Evolutionary conservation across 768 basidiomycete species (phyloP), one percentile per base, ranked within the genome.

Genomic region (Tricholoma hemisulphureum): DNA sequence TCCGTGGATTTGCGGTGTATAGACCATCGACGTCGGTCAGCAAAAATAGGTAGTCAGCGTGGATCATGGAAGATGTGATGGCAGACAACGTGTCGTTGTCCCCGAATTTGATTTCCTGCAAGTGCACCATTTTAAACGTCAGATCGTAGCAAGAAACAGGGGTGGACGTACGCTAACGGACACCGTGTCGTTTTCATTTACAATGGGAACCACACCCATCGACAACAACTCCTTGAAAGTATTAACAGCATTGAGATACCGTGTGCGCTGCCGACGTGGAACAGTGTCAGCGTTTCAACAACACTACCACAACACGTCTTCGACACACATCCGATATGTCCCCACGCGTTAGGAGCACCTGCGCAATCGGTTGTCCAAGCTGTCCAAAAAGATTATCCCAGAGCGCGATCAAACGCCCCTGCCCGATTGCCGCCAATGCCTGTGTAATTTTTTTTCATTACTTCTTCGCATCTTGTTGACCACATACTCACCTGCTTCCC

Each of bases 1-100:
- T 93, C 48, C 96, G 80, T 11, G 97, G 97, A 72, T 99, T 99
- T 2, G 94, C 84, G 0, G 94, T 96, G 70, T 98, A 99, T 59
- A 99, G 72, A 4, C 93, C 93, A 59, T 98, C 95, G 4, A 99
- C 97, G 64, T 99, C 97, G 2, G 97, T 99, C 34, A 98, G 77
- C 2, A 99, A 82, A 72, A 98, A 98, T 10, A 98, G 85, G 70
- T 95, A 99, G 71, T 98, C 96, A 16, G 97, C 97, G 62, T 96
- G 93, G 23, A 98, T 88, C 91, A 99, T 98, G 6, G 93, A 92
- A 3, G 95, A 89, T 0, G 97, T 95, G 58, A 99, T 95, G 18
- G 97, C 97, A 37, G 96, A 98, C 16, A 99, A 78, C 0, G 96
- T 98, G 70, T 99, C 97, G 71, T 98, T 98, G 75, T 98, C 97